Evolutionary conservation across 1,284 basidiomycete genomes (phyloP).

Genomic region (Apiotrichum montevideense): DNA sequence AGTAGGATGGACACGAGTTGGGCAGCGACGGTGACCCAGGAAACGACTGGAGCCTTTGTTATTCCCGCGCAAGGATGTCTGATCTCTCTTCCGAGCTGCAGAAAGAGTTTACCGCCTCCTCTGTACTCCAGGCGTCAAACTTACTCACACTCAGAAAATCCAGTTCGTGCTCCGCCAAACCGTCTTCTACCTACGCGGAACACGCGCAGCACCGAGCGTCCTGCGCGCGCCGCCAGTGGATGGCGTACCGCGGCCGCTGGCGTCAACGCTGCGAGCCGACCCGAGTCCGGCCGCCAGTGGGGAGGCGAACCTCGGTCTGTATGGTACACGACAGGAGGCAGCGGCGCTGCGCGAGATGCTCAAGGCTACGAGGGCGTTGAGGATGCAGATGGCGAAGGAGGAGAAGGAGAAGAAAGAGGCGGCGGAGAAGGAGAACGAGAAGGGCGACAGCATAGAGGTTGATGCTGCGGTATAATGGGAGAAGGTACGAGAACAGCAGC

Average conservation of each 20-base stretch:
- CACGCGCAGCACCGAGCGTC: constrained; percentile 26
- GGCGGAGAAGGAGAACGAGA: not conserved
- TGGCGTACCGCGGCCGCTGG: constrained; percentile 27
- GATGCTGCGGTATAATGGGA: not conserved
- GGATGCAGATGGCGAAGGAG: not conserved
- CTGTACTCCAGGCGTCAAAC: constrained; percentile 15
- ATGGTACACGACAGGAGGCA: constrained; percentile 34
- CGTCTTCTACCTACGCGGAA: constrained; percentile 38
- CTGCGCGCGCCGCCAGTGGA: constrained; percentile 27
- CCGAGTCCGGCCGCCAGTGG: constrained; percentile 11
- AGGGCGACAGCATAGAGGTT: not conserved
- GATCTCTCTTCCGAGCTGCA: no score
- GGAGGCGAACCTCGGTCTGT: constrained; percentile 33
- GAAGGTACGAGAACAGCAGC: no score
- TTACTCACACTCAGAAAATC: constrained; percentile 34
- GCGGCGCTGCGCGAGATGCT: constrained; percentile 28
- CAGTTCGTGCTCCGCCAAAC: constrained; percentile 43
- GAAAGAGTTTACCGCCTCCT: no score
- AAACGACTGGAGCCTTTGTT: no score
- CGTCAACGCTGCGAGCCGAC: constrained; percentile 9
- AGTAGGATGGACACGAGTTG: constrained; percentile 8
- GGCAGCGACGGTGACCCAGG: no score
- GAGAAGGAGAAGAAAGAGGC: not conserved
- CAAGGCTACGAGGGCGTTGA: constrained; percentile 18
- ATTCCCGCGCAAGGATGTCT: no score